Evolutionary conservation across 768 basidiomycete species (phyloP).

Genomic region (Psilocybe subaeruginosa): DNA sequence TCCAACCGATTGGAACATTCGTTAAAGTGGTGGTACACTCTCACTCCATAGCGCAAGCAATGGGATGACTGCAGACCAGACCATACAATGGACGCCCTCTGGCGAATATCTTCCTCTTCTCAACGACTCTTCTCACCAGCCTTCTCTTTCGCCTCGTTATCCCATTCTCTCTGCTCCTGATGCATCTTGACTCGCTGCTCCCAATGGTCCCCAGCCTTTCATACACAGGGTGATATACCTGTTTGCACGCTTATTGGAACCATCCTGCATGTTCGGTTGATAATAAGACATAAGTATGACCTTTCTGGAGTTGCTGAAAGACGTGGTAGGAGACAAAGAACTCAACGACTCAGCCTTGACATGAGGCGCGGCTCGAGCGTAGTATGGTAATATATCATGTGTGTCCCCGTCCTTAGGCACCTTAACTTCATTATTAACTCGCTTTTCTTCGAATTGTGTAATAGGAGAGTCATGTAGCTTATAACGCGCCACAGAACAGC

Average conservation of each 20-base stretch:
- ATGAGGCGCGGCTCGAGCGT: too few species aligned
- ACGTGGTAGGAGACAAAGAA: too few species aligned
- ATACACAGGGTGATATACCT: not conserved
- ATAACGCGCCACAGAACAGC: too few species aligned
- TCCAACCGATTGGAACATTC: constrained; percentile 13
- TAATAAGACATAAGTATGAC: not conserved
- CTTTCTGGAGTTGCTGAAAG: too few species aligned
- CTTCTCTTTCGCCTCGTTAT: not conserved
- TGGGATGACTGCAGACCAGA: not conserved
- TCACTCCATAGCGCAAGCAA: constrained; percentile 21
- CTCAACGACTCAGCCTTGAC: too few species aligned
- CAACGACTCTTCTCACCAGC: not conserved
- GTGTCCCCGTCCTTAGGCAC: too few species aligned
- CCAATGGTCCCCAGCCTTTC: not conserved
- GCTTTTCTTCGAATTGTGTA: too few species aligned
- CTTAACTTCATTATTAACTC: too few species aligned
- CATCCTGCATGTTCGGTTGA: not conserved
- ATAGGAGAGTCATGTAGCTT: too few species aligned
- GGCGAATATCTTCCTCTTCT: constrained; percentile 10
- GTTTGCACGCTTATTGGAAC: not conserved
- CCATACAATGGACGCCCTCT: constrained; percentile 16
- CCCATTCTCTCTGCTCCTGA: not conserved
- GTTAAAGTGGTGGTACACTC: constrained; percentile 20
- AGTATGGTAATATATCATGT: too few species aligned
- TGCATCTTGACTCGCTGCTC: not conserved